These are phyloP conservation scores for Calonectria multiphialidica DNA, from an alignment of 2,329 filamentous ascomycete species.

Conservation along the genomic window DNA sequence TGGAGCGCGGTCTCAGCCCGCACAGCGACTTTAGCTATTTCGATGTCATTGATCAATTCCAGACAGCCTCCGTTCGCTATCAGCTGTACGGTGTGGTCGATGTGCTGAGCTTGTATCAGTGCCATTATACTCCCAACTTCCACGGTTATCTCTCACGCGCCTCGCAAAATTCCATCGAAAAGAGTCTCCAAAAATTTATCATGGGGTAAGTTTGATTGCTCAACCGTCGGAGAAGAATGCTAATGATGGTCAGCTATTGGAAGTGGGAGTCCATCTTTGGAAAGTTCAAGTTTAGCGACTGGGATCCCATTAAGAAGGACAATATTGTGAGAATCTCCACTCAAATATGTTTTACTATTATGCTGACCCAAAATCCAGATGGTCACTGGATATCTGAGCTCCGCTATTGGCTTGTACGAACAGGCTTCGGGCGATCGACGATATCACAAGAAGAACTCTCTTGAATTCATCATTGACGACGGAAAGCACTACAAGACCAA, in stretches of 20 bases:
- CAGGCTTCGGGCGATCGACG: slow-evolving; percentile 25
- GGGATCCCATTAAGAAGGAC: slow-evolving; percentile 32
- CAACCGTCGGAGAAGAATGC: background rate
- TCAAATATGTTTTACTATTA: background rate
- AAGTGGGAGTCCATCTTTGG: slow-evolving; percentile 39
- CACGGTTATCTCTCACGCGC: slow-evolving; percentile 36
- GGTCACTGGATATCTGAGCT: slow-evolving; percentile 30
- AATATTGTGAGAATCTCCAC: slow-evolving; percentile 25
- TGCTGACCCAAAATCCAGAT: slow-evolving; percentile 10
- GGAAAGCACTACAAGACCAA: slow-evolving; percentile 33
- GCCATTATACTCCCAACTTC: slow-evolving; percentile 34
- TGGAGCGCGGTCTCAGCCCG: slow-evolving; percentile 32
- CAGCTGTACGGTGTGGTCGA: slow-evolving; percentile 38
- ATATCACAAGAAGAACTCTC: slow-evolving; percentile 26
- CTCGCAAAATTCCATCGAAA: slow-evolving; percentile 36
- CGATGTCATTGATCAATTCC: slow-evolving; percentile 42
- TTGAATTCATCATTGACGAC: slow-evolving; percentile 26
- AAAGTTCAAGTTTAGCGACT: slow-evolving; percentile 25
- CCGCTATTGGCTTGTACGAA: slow-evolving; percentile 28
- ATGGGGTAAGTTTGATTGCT: slow-evolving; percentile 25
- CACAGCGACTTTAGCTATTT: slow-evolving; percentile 35
- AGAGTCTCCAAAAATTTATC: slow-evolving; percentile 31
- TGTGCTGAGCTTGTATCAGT: slow-evolving; percentile 33
- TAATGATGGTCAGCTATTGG: slow-evolving; percentile 28
- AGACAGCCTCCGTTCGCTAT: slow-evolving; percentile 39